Evolutionary conservation across 202 grass and related monocot species (phyloP), one percentile per base, ranked within the genome.

Genomic region (Tripidium arundinaceum): DNA sequence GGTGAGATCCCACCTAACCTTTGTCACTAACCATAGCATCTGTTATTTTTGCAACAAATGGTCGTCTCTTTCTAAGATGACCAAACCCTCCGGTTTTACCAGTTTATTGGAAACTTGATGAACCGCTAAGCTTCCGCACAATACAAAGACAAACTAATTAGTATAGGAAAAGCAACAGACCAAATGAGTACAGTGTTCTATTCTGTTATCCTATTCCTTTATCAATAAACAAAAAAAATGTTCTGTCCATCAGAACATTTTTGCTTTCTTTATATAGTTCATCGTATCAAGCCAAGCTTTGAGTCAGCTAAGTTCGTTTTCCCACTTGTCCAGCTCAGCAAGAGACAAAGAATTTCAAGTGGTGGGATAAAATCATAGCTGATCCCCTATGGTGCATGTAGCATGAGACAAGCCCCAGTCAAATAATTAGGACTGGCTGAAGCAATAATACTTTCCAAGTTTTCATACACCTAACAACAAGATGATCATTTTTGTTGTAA

Each of bases 61-160:
- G n/a, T n/a, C n/a, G n/a, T n/a, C n/a, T n/a, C n/a, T n/a, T 73
- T 98, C 95, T 41, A 92, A 89, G 27, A 88, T 68, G 26, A 98
- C 73, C 68, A 98, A 89, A 79, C 94, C 95, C 55, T 98, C 95
- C 13, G 90, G 86, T 60, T 94, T 94, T 52, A 98, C 86, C 76
- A 98, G 78, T n/a, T n/a, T n/a, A 81, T 89, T 83, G 33, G 95
- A 94, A 84, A 98, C 79, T 69, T 98, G 92, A 54, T 92, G 89
- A 45, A 98, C 90, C 8, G 92, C 88, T 83, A 98, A 88, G 77
- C 95, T 98, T 84, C 41, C 65, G 80, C 49, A 68, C 1, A 33
- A 73, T 33, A 67, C 10, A 75, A 47, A 34, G 72, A 34, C 0
- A 52, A 22, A 54, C 15, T 55, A 24, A 57, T 83, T 72, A 50